phyloP scores from a whole-genome alignment of 73 alveolate genomes.

The Symbiodinium pilosum region DNA sequence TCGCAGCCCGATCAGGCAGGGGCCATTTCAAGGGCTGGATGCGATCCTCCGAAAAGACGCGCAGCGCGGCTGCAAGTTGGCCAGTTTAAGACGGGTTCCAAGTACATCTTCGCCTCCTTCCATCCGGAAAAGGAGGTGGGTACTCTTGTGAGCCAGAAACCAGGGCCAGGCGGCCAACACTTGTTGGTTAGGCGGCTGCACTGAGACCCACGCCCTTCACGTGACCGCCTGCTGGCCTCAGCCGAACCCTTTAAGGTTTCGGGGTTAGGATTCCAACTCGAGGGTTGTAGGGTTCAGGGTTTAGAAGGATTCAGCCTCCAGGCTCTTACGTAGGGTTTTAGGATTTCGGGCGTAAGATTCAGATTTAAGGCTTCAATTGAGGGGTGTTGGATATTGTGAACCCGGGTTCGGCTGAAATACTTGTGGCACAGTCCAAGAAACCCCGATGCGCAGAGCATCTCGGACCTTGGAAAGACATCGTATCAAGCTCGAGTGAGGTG shows the following conservation, averaged over 20 bases:
- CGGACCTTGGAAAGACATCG: not conserved
- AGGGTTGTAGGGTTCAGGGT: not conserved
- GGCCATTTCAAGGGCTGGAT: too few species aligned
- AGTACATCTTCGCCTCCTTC: not conserved
- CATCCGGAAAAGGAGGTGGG: not conserved
- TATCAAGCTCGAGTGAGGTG: not conserved
- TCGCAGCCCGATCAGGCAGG: too few species aligned
- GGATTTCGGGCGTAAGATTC: too few species aligned
- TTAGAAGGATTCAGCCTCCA: not conserved
- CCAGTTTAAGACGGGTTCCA: not conserved
- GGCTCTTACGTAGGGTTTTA: too few species aligned
- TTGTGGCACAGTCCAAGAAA: constrained; percentile 5
- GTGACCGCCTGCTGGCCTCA: not conserved
- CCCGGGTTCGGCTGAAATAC: too few species aligned
- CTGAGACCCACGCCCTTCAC: not conserved
- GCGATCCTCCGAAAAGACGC: too few species aligned
- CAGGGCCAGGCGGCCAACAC: not conserved
- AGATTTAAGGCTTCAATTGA: not conserved
- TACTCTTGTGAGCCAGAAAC: not conserved
- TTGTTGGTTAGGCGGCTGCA: not conserved
- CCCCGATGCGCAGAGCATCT: not conserved
- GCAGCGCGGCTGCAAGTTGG: not conserved
- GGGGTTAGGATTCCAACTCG: not conserved
- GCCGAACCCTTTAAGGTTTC: not conserved
- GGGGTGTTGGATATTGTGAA: too few species aligned